Conservation (phyloP, 2,329 filamentous ascomycete genomes). For the Diaporthe humulicola region DNA sequence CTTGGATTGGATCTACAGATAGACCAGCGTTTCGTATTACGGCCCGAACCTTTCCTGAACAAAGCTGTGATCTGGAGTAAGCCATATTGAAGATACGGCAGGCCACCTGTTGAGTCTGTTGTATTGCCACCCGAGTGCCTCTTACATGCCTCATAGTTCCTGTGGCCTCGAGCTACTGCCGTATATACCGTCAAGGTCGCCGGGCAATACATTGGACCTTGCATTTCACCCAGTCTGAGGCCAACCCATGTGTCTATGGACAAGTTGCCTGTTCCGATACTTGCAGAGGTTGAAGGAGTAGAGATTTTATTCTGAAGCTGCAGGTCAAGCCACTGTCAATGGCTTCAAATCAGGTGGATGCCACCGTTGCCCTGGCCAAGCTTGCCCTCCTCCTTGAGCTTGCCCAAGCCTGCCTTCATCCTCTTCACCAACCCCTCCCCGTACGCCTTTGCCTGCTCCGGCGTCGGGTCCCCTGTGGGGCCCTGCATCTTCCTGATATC, state of each 20-base stretch:
- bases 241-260: background rate
- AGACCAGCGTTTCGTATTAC: background rate
- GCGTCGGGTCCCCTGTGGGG: constrained; percentile 34
- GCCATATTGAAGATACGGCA: background rate
- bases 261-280: background rate
- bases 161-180: background rate
- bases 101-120: background rate
- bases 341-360: constrained; percentile 5
- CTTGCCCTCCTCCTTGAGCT: constrained; percentile 43
- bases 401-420: constrained; percentile 43
- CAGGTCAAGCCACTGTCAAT: background rate
- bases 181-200: background rate
- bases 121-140: background rate
- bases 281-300: background rate
- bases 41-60: no score
- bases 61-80: background rate
- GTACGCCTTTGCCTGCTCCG: constrained; percentile 43
- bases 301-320: background rate
- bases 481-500: constrained; percentile 25
- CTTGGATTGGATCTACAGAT: background rate
- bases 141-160: background rate
- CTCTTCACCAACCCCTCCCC: constrained; percentile 45
- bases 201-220: background rate
- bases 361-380: constrained; percentile 33
- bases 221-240: background rate